Base-by-base conservation (phyloP, 1,284 basidiomycete genomes). In the Cryptococcus wingfieldii region DNA sequence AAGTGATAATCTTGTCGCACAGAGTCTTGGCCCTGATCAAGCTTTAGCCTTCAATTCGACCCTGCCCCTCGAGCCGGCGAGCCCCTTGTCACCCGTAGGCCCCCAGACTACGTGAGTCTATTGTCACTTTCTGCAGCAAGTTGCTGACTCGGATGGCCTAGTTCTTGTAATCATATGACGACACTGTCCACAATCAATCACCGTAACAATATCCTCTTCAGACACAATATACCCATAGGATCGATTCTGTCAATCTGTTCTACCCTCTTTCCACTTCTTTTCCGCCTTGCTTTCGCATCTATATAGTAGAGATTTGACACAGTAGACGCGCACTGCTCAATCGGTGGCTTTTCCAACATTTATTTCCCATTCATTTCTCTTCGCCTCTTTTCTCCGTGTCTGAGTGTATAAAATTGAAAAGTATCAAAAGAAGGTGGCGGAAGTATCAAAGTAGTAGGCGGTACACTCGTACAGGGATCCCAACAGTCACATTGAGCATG, bases 31-130 rank as follows among this genome's bases (percentile, higher is more conserved):
- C 34, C 38, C 41, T 47, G 27, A 38, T 14, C 16, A 9, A 13
- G 8, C 19, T 13, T 25, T 56, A 95, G 92, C 87, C 83, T 99
- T 78, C 95, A 99, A 85, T 99, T 98, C 78, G 95, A 99, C 79
- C 95, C 95, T 69, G 95, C 95, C 66, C 95, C 96, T 66, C 84
- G 95, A 75, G 93, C 95, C 67, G 96, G 95, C 66, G 96, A 98
- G 79, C 95, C 95, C 47, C 85, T 99, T 57, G 95, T 99, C 62
- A 93, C 94, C 71, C 86, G 95, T 78, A 89, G 95, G 78, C 95
- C 98, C 76, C 96, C 95, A 74, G 96, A 99, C 82, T 94, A 95
- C 80, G 90, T 95, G 53, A 72, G 79, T 74, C 47, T 38, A 14
- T 13, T 28, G 23, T n/a, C 14, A 9, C 18, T 31, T 45, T 28